Base-by-base conservation (phyloP, 352 stramenopile genomes). In the Plasmopara viticola region DNA sequence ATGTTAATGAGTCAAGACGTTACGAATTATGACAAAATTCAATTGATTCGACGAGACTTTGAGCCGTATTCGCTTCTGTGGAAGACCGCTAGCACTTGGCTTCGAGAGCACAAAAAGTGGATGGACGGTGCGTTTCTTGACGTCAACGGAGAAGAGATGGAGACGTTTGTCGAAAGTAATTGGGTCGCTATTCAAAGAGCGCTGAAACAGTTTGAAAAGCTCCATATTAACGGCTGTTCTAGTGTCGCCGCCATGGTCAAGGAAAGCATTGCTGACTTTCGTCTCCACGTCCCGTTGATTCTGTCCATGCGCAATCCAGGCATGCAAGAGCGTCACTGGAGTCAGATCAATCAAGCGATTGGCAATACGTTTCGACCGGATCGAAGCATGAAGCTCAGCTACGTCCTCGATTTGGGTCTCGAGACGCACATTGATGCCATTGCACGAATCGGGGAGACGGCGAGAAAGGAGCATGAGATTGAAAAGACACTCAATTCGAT, bases 381-480 rank as follows among this genome's bases (percentile, higher is more conserved):
- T 55, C 81, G 92, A 28, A 62, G 77, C 28, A 94, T 88, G 66
- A 89, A 86, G 43, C 48, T 89, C 10, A 89, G 73, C 34, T 88
- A 94, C 20, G 81, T 93, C 5, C 56, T 92, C 0, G 84, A 94
- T 14, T 54, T 98, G 12, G 82, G 90, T 12, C 70, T 98, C 0
- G 72, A 93, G 8, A 78, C 86, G 17, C 84, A 97, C 53, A 70
- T 94, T 2, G 87, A 96, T 13, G 72, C 76, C 2, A 97, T 98
- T 25, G 74, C 84, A 31, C 95, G 91, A 17, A 93, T 97, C 43
- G 87, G 87, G 18, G 93, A 98, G 65, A 95, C 82, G 0, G 94
- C 93, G 3, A 87, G 84, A 4, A 98, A 98, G 58, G 94, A 98
- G 50, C 96, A 96, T 40, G 86, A 94, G 58, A 98, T 98, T 53